These are phyloP conservation scores for Leishmania guyanensis DNA, from an alignment of 208 protist species.

Conservation along the genomic window DNA sequence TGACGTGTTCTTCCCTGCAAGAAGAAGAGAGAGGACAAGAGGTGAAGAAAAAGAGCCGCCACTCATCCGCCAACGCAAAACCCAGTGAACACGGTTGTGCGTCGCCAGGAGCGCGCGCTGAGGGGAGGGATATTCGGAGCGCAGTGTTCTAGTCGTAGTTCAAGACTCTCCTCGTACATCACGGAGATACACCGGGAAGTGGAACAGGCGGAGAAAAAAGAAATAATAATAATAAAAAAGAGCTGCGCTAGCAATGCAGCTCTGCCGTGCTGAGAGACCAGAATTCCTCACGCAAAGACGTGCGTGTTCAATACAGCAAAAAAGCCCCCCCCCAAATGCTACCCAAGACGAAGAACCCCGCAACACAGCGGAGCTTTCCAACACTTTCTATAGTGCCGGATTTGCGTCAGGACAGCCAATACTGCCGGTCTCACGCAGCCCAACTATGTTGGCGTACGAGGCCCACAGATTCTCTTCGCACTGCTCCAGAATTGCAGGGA, in stretches of 20 bases:
- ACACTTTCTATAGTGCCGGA: not conserved
- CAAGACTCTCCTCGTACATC: not conserved
- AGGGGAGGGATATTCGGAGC: not conserved
- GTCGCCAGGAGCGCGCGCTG: not conserved
- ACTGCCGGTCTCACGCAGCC: slow-evolving; percentile 14
- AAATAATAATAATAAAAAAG: not conserved
- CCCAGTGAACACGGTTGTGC: not conserved
- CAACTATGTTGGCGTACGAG: slow-evolving; percentile 68
- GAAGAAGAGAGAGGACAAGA: not conserved
- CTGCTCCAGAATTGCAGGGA: slow-evolving; percentile 72
- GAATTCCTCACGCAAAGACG: not conserved
- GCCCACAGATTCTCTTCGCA: slow-evolving; percentile 74
- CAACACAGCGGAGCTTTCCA: too few species aligned
- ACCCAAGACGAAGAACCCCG: too few species aligned
- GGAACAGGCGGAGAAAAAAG: too few species aligned
- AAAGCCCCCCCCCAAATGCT: not conserved
- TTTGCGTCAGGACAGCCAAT: not conserved
- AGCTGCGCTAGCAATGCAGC: not conserved
- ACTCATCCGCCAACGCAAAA: not conserved
- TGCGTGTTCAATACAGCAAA: not conserved
- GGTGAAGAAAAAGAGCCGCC: too few species aligned
- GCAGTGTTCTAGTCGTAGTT: not conserved
- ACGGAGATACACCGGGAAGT: not conserved
- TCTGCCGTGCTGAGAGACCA: too few species aligned
- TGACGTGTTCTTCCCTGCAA: not conserved